A percentile compares a stretch with the other conserved stretches of the same genome.
Evolutionary conservation across 202 grass and related monocot species (phyloP).

Genomic region (Digitaria exilis): DNA sequence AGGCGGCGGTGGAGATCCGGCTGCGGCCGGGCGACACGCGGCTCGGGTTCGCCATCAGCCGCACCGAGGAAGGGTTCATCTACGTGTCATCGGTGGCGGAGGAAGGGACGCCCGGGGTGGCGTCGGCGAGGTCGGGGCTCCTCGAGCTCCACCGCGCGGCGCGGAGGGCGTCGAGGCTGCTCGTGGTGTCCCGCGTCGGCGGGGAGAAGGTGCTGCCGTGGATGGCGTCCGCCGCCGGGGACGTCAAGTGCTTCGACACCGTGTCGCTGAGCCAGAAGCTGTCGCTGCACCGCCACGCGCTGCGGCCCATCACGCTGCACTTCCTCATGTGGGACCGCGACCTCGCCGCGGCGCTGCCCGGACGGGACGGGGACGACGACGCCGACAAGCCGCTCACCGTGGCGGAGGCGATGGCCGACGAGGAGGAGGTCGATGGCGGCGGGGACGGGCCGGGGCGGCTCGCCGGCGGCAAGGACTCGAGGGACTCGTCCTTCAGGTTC

Average conservation of each 20-base stretch:
- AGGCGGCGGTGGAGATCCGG: conserved; percentile 67
- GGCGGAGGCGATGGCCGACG: not conserved
- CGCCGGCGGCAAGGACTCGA: conserved; percentile 32
- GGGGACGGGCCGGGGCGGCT: conserved; percentile 30
- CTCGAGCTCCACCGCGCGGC: conserved; percentile 63
- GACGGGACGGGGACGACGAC: not conserved
- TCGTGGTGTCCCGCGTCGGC: conserved; percentile 76
- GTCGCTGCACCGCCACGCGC: conserved; percentile 87
- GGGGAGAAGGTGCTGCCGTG: conserved; percentile 83
- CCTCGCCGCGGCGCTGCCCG: conserved; percentile 3
- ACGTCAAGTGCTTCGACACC: conserved; percentile 90
- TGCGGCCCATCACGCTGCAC: conserved; percentile 76
- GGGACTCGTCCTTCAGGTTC: conserved; percentile 65
- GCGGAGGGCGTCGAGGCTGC: conserved; percentile 53
- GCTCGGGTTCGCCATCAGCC: conserved; percentile 88
- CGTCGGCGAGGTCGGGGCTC: conserved; percentile 71
- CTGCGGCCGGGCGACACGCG: conserved; percentile 66
- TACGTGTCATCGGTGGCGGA: conserved; percentile 89
- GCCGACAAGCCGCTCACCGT: not conserved
- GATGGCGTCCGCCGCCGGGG: conserved; percentile 67
- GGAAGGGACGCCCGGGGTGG: conserved; percentile 59
- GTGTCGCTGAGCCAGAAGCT: conserved; percentile 95
- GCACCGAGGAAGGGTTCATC: conserved; percentile 92
- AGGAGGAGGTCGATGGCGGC: conserved; percentile 6
- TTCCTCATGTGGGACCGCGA: conserved; percentile 76